These are phyloP conservation scores for Kodamaea neixiangensis DNA, from an alignment of 805 yeast species.

Conservation along the genomic window DNA sequence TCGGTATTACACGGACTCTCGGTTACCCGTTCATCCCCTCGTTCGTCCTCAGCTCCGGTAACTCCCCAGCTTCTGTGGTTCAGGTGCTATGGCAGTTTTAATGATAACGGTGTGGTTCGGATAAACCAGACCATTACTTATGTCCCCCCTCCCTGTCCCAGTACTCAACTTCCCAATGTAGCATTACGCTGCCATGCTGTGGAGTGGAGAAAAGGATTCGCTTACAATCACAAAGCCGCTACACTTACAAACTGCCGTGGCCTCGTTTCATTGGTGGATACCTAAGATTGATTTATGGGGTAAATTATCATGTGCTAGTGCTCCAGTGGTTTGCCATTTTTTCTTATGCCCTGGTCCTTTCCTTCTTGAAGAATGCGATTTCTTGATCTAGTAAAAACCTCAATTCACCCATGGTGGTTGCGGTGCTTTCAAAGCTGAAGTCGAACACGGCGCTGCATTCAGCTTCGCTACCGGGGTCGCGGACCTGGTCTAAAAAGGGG, in stretches of 20 bases:
- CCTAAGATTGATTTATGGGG: background rate
- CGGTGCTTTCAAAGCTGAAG: conserved; percentile 60
- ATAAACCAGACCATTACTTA: background rate
- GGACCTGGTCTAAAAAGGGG: conserved; percentile 57
- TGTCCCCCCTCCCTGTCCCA: background rate
- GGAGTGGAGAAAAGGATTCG: background rate
- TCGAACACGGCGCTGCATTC: conserved; percentile 53
- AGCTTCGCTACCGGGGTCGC: conserved; percentile 60
- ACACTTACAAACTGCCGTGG: background rate
- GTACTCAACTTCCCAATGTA: background rate
- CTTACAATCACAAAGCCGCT: background rate
- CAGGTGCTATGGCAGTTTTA: background rate
- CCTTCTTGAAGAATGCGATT: conserved; percentile 22
- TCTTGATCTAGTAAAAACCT: conserved; percentile 21
- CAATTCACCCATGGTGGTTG: conserved; percentile 19
- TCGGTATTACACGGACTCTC: background rate
- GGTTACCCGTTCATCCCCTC: no score
- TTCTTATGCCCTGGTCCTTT: conserved; percentile 2
- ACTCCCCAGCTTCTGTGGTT: background rate
- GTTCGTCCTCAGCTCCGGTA: background rate
- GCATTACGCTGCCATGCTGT: background rate
- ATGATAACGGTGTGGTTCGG: background rate
- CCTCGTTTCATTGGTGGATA: background rate
- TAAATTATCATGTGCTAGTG: background rate
- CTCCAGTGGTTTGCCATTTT: background rate